Conservation (phyloP, 768 basidiomycete genomes). For the Wakefieldia striispora region DNA sequence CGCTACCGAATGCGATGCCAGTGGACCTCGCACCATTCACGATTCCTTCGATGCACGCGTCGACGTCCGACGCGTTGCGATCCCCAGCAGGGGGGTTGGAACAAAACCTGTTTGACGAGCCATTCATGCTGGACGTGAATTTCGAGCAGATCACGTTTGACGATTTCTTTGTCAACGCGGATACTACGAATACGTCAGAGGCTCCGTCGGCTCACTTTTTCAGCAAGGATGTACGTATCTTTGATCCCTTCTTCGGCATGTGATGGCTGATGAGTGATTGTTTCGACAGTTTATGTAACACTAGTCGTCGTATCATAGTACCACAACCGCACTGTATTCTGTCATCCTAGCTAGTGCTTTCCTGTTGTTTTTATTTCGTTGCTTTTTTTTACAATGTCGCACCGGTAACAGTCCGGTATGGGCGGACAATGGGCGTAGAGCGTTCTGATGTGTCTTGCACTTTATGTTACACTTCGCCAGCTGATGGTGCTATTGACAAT, state of each 20-base stretch:
- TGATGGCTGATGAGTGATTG: constrained; percentile 6
- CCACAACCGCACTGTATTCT: neutral
- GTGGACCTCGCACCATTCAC: constrained; percentile 6
- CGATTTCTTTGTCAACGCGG: constrained; percentile 21
- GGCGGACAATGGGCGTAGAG: constrained; percentile 10
- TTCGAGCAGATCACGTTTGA: constrained; percentile 28
- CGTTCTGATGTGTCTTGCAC: constrained; percentile 4
- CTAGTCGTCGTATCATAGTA: neutral
- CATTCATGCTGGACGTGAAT: constrained; percentile 31
- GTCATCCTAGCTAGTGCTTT: neutral
- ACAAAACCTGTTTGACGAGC: constrained; percentile 27
- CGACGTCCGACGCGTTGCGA: neutral
- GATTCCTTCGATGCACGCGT: neutral
- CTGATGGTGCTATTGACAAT: neutral
- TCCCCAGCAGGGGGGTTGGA: constrained; percentile 4
- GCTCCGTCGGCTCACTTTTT: constrained; percentile 30
- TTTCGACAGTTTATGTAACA: constrained; percentile 25
- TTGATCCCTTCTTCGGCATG: neutral
- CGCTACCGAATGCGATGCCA: neutral
- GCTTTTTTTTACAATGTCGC: neutral
- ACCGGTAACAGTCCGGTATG: too few species aligned
- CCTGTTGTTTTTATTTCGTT: neutral
- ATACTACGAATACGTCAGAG: constrained; percentile 5
- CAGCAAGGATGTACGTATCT: constrained; percentile 32
- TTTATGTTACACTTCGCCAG: neutral